phyloP scores from a whole-genome alignment of 768 basidiomycete species.

The Macrolepiota albuminosa region DNA sequence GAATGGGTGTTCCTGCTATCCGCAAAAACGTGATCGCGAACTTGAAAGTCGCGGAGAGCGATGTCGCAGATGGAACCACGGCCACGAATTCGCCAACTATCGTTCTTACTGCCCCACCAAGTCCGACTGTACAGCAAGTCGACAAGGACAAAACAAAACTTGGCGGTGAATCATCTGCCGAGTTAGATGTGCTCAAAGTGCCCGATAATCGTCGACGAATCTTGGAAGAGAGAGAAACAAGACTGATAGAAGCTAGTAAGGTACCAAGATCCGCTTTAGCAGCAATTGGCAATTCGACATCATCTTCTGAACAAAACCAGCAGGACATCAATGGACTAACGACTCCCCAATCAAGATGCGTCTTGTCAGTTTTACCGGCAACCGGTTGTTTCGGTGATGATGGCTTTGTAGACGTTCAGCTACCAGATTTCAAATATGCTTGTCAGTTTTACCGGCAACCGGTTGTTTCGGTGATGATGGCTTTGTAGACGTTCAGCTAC shows the following conservation, averaged over 20 bases:
- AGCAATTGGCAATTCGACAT: neutral
- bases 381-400: neutral
- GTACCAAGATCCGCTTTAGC: neutral
- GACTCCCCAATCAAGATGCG: neutral
- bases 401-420: neutral
- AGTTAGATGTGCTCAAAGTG: neutral
- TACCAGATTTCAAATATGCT: neutral
- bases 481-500: neutral
- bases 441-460: neutral
- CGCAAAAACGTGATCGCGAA: neutral
- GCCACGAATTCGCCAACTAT: constrained; percentile 10
- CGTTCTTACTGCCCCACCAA: constrained; percentile 13
- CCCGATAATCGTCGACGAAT: neutral
- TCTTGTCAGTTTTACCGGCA: neutral
- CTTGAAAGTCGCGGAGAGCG: neutral
- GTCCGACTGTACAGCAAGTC: neutral
- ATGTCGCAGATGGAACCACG: neutral
- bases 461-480: neutral
- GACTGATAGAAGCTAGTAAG: neutral
- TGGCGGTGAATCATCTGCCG: neutral
- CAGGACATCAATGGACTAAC: neutral
- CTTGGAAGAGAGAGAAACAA: neutral
- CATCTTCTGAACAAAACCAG: neutral
- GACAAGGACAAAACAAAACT: neutral
- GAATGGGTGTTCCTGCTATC: neutral